Base-by-base conservation (phyloP, 2,329 filamentous ascomycete genomes). In the Elsinoe arachidis region DNA sequence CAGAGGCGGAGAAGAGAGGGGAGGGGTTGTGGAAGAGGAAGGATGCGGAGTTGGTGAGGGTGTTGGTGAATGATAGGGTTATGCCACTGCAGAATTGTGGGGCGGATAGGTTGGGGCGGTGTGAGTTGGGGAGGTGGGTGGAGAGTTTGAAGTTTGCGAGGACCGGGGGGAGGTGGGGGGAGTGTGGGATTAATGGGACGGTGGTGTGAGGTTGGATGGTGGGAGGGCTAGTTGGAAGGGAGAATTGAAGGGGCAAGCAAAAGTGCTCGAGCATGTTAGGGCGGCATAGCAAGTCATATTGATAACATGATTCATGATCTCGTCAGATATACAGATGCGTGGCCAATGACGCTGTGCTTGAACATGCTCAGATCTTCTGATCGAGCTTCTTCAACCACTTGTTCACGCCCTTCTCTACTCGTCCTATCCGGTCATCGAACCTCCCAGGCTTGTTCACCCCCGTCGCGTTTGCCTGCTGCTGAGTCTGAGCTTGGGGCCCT, bases 51-150 rank as follows among this genome's bases (percentile, higher is more conserved):
- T 76, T 86, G 55, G 88, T 96, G 10, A 80, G 91, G 37, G 78
- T 95, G 3, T 72, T 96, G 59, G 76, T 96, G 35, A 96, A 96
- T 71, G 90, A 95, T 66, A 80, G 88, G 21, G 88, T 96, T 1
- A 76, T 91, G 59, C 82, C 84, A 10, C 71, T 95, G 57, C 74
- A 80, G 62, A 83, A 79, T 51, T 96, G 91, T 70, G 78, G 77
- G 10, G 84, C 78, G 2, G 90, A 96, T 70, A 65, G 70, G 51
- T 70, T 85, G 54, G 90, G 90, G 1, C 78, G 87, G 30, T 96
- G 91, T 69, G 79, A 68, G 23, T 68, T 95, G 60, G 74, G 76
- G 61, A 79, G 77, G 10, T 96, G 92, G 71, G 79, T 96, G 12
- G 74, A 87, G 30, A 88, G 87, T 61, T 73, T 95, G 65, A 79